Conservation (phyloP, 2,329 filamentous ascomycete genomes). For the Clonostachys chloroleuca region DNA sequence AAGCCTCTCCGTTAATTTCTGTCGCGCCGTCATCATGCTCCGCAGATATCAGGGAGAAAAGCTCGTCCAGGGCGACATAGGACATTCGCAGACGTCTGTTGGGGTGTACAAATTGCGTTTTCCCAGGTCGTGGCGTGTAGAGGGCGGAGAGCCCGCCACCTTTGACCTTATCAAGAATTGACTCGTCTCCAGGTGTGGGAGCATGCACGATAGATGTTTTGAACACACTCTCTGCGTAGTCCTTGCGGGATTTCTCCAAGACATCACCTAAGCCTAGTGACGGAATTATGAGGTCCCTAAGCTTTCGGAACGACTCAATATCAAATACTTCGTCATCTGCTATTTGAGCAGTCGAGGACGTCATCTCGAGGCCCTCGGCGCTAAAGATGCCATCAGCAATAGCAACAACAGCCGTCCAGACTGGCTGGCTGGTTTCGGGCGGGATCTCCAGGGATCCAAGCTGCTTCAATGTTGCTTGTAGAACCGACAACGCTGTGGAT, state of each 20-base stretch:
- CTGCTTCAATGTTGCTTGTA: conserved; percentile 61
- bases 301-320: conserved; percentile 63
- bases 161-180: conserved; percentile 40
- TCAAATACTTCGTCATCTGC: conserved; percentile 76
- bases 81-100: conserved; percentile 67
- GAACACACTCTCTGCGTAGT: conserved; percentile 76
- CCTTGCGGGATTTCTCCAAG: conserved; percentile 59
- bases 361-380: conserved; percentile 39
- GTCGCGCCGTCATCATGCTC: conserved; percentile 26
- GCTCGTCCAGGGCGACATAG: conserved; percentile 75
- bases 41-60: conserved; percentile 63
- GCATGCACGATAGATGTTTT: conserved; percentile 75
- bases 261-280: conserved; percentile 63
- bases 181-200: conserved; percentile 49
- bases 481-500: conserved; percentile 61
- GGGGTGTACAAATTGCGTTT: conserved; percentile 64
- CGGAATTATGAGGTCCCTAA: conserved; percentile 71
- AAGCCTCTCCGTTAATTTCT: conserved; percentile 7
- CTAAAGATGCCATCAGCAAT: conserved; percentile 66
- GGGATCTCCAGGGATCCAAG: conserved; percentile 44
- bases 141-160: conserved; percentile 52
- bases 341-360: conserved; percentile 42
- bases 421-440: conserved; percentile 40
- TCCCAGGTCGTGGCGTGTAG: conserved; percentile 62
- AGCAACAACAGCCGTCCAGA: conserved; percentile 68